Conservation (phyloP, 2,329 filamentous ascomycete genomes). For the Arthrobotrys musiformis region DNA sequence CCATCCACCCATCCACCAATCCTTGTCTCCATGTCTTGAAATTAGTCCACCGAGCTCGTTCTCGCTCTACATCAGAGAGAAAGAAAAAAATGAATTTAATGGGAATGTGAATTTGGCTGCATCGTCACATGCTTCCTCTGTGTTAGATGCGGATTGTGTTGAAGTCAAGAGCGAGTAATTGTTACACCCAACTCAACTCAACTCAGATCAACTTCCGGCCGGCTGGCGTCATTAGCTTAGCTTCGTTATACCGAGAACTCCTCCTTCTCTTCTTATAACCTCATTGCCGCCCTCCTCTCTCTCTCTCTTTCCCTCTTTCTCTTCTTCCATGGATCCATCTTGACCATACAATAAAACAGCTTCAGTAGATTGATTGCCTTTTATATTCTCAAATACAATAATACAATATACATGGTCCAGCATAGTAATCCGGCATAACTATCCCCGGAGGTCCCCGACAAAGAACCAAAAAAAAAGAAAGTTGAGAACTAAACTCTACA, state of each 20-base stretch:
- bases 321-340: not conserved
- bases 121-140: not conserved
- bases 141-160: not conserved
- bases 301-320: not conserved
- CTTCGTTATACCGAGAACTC: not conserved
- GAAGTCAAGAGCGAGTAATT: not conserved
- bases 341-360: not conserved
- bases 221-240: not conserved
- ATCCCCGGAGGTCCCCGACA: not conserved
- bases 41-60: constrained; percentile 12
- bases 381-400: too few relatives aligned
- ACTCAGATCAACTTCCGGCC: too few relatives aligned
- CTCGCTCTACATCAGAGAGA: too few relatives aligned
- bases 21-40: not conserved
- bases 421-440: too few relatives aligned
- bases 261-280: not conserved
- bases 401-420: too few relatives aligned
- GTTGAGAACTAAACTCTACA: too few relatives aligned
- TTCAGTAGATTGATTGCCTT: too few relatives aligned
- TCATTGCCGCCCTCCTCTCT: not conserved
- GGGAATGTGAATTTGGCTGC: not conserved
- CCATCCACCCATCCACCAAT: not conserved
- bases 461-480: too few relatives aligned
- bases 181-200: not conserved
- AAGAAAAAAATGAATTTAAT: not conserved